Base-by-base conservation (phyloP, 192 early-diverging fungal species). In the Glomus cerebriforme region DNA sequence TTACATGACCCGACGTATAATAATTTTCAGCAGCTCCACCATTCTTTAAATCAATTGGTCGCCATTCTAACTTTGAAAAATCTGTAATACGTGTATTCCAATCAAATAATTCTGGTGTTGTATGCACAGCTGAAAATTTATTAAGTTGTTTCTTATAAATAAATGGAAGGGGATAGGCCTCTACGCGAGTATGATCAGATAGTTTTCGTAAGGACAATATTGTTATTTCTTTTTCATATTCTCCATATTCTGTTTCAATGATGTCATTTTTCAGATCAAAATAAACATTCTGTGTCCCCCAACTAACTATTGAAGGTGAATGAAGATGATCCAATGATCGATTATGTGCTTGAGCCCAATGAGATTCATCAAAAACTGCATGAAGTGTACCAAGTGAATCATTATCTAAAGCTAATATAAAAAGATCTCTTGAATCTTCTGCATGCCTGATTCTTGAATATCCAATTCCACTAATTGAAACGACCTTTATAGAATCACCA, bases 211-310 rank as follows among this genome's bases (percentile, higher is more conserved):
- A 85, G 1, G 81, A 83, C 13, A 90, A 32, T 19, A 90, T 29
- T 26, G 82, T 79, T 0, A 87, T 65, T 37, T 81, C 78, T 0
- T 73, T 58, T 27, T 90, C 81, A n/a, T 69, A 35, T 2, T 79
- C 74, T 3, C 81, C 82, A 27, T 85, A 80, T 13, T 85, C 78
- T 0, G 83, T 74, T 17, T 81, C 80, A 12, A 88, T 59, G 0
- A 31, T 69, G 0, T 71, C 32, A 4, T 70, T 67, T 34, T 79
- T 7, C 22, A 71, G 73, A 59, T 88, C 72, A 39, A 84, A 88
- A 17, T 35, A 77, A 13, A 84, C 79, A 49, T 84, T 81, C 43
- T 90, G 86, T 1, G 87, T 85, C 9, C 88, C 88, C 88, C 88
- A 90, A 10, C 83, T 84, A 43, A 90, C 77, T 32, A 88, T 43